Evolutionary conservation across 352 stramenopile genomes (phyloP), one percentile per base, ranked within the genome.

Genomic region (Phytophthora boehmeriae): DNA sequence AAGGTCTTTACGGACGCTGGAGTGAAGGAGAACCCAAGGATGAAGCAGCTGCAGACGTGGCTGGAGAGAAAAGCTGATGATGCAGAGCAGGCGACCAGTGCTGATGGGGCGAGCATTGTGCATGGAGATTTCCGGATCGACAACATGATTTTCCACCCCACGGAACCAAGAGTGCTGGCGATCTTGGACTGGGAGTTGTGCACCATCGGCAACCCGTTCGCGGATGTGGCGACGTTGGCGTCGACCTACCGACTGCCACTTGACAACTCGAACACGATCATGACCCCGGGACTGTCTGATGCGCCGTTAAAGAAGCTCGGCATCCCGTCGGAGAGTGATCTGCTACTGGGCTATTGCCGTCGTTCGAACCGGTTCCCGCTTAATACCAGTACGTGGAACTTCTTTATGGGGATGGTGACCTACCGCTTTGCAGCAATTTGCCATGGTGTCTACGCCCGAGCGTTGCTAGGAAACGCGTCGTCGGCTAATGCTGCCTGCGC

Each of bases 81-180:
- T 4, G 80, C 80, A 3, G 79, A 89, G 22, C 62, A 71, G 39
- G 80, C 86, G 1, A 51, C 17, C 16, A 54, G 34, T 0, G 55
- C 68, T 9, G 52, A 60, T 46, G 62, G 59, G 39, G 51, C 68
- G 2, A 67, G 72, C 38, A 82, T 96, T 43, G 85, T 96, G 6
- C 89, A 96, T 60, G 89, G 89, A 51, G 89, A 96, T 66, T 96
- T 93, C 73, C 85, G 83, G 38, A 81, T 96, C 22, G 89, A 96
- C 64, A 96, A 96, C 61, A 59, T 90, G 54, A 92, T 93, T 57
- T 92, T 91, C 70, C 86, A 96, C 66, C 82, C 86, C 14, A 95
- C 86, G 13, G 81, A 95, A 71, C 88, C 86, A 17, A 69, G 82
- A 8, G 85, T 96, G 19, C 20, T 95, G 8, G 89, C 86, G 8